These are phyloP conservation scores for Fragaria nilgerrensis DNA, from an alignment of 306 rosid species.

Conservation along the genomic window DNA sequence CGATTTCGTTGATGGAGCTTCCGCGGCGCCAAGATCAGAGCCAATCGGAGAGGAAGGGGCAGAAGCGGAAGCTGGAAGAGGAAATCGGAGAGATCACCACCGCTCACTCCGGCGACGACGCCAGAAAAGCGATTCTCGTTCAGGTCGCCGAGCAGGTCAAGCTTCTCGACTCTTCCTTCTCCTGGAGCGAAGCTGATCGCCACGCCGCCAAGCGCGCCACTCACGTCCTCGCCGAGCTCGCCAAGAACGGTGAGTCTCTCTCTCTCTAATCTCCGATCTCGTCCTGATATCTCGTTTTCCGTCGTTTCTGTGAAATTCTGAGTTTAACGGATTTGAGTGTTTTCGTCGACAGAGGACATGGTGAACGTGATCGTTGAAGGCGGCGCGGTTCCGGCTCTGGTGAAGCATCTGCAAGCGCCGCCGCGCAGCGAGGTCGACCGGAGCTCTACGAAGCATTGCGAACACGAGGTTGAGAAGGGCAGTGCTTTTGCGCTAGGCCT, in stretches of 20 bases:
- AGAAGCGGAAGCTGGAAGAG: constrained; percentile 87
- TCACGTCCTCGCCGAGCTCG: constrained; percentile 95
- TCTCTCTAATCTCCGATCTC: constrained; percentile 33
- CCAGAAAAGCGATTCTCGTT: constrained; percentile 52
- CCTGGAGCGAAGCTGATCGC: constrained; percentile 85
- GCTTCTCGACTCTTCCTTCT: constrained; percentile 65
- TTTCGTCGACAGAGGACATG: constrained; percentile 63
- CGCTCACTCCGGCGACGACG: constrained; percentile 57
- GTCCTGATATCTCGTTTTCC: constrained; percentile 9
- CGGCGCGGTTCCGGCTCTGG: constrained; percentile 83
- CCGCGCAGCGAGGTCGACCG: constrained; percentile 45
- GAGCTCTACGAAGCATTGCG: constrained; percentile 52
- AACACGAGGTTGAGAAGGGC: constrained; percentile 98
- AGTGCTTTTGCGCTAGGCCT: constrained; percentile 95
- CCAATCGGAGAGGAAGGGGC: constrained; percentile 84
- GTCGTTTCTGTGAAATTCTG: background rate
- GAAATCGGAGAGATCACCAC: constrained; percentile 62
- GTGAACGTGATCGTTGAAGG: constrained; percentile 97
- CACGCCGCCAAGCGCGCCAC: constrained; percentile 93
- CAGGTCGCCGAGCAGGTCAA: constrained; percentile 63
- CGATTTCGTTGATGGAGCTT: constrained; percentile 59
- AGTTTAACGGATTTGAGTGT: constrained; percentile 20
- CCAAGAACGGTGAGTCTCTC: constrained; percentile 64
- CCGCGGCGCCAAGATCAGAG: constrained; percentile 59
- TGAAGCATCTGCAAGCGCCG: constrained; percentile 85